These are phyloP conservation scores for Ailanthus altissimus DNA, from an alignment of 345 rosid genomes.

Conservation along the genomic window DNA sequence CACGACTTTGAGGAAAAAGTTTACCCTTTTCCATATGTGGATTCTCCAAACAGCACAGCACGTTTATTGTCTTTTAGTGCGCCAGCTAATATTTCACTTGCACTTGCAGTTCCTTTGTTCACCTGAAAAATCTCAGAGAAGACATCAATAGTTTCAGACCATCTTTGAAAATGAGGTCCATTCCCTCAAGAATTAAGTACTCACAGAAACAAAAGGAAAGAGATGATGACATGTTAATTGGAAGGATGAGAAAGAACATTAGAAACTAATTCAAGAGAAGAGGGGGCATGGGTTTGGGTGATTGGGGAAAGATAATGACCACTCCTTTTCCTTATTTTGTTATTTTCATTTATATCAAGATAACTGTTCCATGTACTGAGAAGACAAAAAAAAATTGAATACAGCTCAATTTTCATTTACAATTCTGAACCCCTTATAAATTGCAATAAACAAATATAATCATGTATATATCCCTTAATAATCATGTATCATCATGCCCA, in stretches of 20 bases:
- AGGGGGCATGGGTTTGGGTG: no score
- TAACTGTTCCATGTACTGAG: not conserved
- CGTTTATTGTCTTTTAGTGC: slow-evolving; percentile 95
- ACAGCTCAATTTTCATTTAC: not conserved
- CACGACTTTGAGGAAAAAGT: not conserved
- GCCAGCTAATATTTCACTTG: slow-evolving; percentile 93
- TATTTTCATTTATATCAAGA: not conserved
- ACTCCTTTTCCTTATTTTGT: no score
- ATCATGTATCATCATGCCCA: not conserved
- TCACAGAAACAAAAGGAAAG: not conserved
- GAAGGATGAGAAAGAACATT: not conserved
- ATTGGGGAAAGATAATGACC: no score
- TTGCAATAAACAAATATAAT: not conserved
- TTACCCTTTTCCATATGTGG: slow-evolving; percentile 98
- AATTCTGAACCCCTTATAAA: not conserved
- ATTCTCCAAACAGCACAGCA: slow-evolving; percentile 81
- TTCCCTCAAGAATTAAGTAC: not conserved
- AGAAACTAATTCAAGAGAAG: not conserved
- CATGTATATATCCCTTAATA: not conserved
- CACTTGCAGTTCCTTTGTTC: slow-evolving; percentile 97
- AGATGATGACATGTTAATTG: not conserved
- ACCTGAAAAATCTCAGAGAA: slow-evolving; percentile 51
- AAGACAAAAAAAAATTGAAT: not conserved
- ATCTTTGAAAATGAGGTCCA: not conserved
- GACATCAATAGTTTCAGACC: not conserved